These are phyloP conservation scores for Chaetomium sp. DNA, from an alignment of 2,329 filamentous ascomycete species.

Conservation along the genomic window DNA sequence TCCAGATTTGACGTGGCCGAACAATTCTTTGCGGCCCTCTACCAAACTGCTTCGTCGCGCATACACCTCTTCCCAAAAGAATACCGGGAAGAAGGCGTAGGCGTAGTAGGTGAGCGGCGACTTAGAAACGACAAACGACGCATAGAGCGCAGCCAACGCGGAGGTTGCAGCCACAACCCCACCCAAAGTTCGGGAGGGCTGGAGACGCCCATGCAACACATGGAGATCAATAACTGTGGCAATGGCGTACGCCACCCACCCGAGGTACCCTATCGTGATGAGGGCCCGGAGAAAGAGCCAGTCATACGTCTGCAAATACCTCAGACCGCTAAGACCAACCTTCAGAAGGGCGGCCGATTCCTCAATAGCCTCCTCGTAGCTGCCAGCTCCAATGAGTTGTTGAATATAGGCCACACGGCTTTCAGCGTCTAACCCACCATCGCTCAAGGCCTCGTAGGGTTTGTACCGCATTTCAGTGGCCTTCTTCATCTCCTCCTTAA, in stretches of 20 bases:
- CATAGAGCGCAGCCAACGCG: conserved; percentile 66
- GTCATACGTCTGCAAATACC: conserved; percentile 96
- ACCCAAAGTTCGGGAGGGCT: conserved; percentile 54
- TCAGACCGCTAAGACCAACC: conserved; percentile 70
- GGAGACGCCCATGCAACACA: conserved; percentile 65
- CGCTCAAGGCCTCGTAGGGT: conserved; percentile 65
- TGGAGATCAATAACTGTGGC: conserved; percentile 85
- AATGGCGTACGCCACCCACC: conserved; percentile 90
- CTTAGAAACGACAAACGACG: conserved; percentile 70
- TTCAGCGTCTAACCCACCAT: conserved; percentile 55
- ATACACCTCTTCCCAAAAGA: conserved; percentile 96
- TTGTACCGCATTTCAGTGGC: conserved; percentile 68
- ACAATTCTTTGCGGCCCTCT: conserved; percentile 60
- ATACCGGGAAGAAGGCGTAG: conserved; percentile 85
- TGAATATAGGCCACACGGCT: conserved; percentile 63
- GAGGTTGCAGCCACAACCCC: conserved; percentile 67
- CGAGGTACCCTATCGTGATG: conserved; percentile 84
- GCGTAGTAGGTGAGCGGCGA: conserved; percentile 82
- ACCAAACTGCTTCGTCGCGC: conserved; percentile 64
- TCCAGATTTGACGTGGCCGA: conserved; percentile 60
- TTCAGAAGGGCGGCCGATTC: conserved; percentile 72
- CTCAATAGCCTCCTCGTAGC: conserved; percentile 70
- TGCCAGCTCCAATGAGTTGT: conserved; percentile 56
- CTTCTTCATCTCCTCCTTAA: conserved; percentile 85
- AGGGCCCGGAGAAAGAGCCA: conserved; percentile 91